phyloP scores from a whole-genome alignment of 768 basidiomycete species.

The Mycena alexandri region DNA sequence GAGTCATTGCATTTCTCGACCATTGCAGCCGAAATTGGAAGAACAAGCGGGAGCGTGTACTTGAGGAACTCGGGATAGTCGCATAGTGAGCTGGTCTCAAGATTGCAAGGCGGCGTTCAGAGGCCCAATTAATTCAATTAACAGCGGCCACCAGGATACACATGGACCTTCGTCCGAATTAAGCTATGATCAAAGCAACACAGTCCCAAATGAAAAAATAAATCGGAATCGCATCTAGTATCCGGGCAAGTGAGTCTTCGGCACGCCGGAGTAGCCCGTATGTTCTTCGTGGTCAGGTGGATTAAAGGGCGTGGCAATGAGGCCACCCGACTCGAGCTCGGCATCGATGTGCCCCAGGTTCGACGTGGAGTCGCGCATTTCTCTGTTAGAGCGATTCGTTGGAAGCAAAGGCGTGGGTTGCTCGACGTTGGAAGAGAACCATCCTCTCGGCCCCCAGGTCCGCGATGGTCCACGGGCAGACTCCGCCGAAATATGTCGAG shows the following conservation, averaged over 20 bases:
- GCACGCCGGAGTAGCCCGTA: constrained; percentile 22
- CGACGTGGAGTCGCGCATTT: constrained; percentile 23
- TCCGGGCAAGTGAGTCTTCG: constrained; percentile 18
- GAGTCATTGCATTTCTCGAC: no score
- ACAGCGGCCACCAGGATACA: no score
- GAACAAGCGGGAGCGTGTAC: no score
- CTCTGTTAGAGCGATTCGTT: constrained; percentile 21
- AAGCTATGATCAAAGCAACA: constrained; percentile 7
- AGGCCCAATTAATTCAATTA: no score
- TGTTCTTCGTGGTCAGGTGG: constrained; percentile 18
- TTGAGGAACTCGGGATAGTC: no score
- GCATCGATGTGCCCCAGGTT: constrained; percentile 34
- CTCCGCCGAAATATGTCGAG: constrained; percentile 16
- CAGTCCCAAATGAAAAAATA: constrained; percentile 23
- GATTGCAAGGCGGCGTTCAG: no score
- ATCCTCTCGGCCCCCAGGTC: constrained; percentile 6
- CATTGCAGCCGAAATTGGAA: no score
- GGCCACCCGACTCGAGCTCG: constrained; percentile 32
- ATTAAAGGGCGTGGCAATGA: constrained; percentile 32
- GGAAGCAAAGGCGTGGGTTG: constrained; percentile 33
- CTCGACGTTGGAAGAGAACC: constrained; percentile 25
- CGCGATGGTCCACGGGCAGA: constrained; percentile 13
- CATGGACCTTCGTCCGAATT: background rate
- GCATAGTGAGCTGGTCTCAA: no score
- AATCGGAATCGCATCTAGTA: constrained; percentile 9